phyloP scores from a whole-genome alignment of 2,329 filamentous ascomycete genomes.

The Penicillium verrucosum region DNA sequence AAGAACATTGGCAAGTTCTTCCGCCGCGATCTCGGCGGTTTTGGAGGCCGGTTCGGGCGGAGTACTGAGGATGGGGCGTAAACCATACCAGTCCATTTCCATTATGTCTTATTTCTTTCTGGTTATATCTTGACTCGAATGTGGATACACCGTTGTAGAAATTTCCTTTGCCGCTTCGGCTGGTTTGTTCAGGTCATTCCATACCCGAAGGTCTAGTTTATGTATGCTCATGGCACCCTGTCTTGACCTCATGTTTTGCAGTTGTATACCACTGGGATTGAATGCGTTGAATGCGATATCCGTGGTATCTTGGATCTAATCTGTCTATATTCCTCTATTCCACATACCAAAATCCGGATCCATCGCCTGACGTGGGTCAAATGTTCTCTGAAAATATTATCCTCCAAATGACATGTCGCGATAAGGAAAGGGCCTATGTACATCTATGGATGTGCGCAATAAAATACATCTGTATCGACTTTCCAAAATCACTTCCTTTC shows the following conservation, averaged over 20 bases:
- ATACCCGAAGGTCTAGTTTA: not conserved
- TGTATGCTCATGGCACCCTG: not conserved
- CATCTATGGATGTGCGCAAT: not conserved
- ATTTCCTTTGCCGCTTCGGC: not conserved
- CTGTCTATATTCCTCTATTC: not conserved
- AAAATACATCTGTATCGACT: not conserved
- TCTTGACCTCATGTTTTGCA: not conserved
- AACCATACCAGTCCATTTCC: not conserved
- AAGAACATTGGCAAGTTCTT: constrained; percentile 98
- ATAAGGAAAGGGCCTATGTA: too few relatives aligned
- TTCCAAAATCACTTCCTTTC: not conserved
- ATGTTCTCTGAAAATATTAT: not conserved
- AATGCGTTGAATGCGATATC: not conserved
- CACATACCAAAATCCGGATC: not conserved
- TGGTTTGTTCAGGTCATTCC: not conserved
- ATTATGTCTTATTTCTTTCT: not conserved
- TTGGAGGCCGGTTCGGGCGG: constrained; percentile 67
- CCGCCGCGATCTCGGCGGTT: constrained; percentile 74
- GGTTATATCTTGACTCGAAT: not conserved
- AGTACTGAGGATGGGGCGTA: constrained; percentile 19
- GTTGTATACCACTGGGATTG: constrained; percentile 4
- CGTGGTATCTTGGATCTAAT: not conserved
- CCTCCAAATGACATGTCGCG: not conserved
- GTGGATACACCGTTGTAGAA: not conserved
- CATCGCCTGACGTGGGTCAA: not conserved